Evolutionary conservation across 2,329 filamentous ascomycete genomes (phyloP).

Genomic region (Dactylonectria estremocensis): DNA sequence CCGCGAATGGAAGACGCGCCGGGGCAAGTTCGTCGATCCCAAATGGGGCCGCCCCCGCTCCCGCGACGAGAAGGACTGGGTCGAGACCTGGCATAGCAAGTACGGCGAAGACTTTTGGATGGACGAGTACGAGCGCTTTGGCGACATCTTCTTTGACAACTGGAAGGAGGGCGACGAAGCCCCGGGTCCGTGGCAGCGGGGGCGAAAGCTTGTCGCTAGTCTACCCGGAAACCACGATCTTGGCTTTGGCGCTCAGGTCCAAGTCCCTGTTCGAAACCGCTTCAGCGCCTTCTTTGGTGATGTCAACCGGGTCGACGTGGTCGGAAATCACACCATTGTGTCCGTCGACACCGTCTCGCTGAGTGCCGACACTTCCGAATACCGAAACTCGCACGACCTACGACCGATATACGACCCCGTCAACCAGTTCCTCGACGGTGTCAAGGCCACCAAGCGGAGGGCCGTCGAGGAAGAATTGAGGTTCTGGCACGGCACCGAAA

Average conservation of each 20-base stretch:
- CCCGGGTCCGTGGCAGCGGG: slow-evolving; percentile 72
- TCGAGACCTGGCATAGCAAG: slow-evolving; percentile 79
- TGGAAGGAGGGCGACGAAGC: slow-evolving; percentile 72
- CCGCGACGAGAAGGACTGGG: slow-evolving; percentile 64
- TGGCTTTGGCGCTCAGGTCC: slow-evolving; percentile 89
- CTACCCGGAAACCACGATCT: slow-evolving; percentile 96
- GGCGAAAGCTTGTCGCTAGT: slow-evolving; percentile 85
- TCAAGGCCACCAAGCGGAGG: slow-evolving; percentile 76
- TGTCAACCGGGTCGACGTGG: slow-evolving; percentile 89
- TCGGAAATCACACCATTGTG: slow-evolving; percentile 96
- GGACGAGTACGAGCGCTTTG: slow-evolving; percentile 87
- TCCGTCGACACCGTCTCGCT: slow-evolving; percentile 91
- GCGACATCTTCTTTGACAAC: slow-evolving; percentile 84
- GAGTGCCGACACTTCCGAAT: slow-evolving; percentile 76
- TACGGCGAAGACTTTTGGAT: slow-evolving; percentile 91
- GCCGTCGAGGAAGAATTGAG: slow-evolving; percentile 79
- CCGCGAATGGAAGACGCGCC: slow-evolving; percentile 88
- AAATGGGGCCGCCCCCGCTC: slow-evolving; percentile 70
- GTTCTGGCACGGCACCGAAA: slow-evolving; percentile 72
- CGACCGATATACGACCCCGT: slow-evolving; percentile 81
- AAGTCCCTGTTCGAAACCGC: slow-evolving; percentile 83
- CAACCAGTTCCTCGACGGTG: slow-evolving; percentile 80
- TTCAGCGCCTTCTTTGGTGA: slow-evolving; percentile 93
- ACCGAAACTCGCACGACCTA: slow-evolving; percentile 67
- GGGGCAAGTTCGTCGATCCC: slow-evolving; percentile 72